Evolutionary conservation across 371 early-diverging fungal species (phyloP).

Genomic region (Rhizopus sp.): DNA sequence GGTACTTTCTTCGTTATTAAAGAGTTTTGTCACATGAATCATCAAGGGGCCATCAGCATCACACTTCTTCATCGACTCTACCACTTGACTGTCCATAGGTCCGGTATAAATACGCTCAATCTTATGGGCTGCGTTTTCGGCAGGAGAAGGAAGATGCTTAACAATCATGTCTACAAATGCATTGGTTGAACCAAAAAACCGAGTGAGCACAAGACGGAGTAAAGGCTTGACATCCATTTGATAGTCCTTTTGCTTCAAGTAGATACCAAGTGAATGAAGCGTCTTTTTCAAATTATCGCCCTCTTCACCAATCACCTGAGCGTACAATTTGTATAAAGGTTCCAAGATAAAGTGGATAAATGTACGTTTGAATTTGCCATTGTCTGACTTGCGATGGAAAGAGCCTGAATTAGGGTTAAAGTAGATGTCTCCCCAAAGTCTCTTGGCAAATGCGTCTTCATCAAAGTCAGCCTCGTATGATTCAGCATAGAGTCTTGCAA

Average conservation of each 20-base stretch:
- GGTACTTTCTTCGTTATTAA: slow-evolving; percentile 81
- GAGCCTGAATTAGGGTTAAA: slow-evolving; percentile 77
- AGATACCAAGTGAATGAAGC: slow-evolving; percentile 79
- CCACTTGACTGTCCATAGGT: slow-evolving; percentile 61
- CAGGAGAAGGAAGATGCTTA: slow-evolving; percentile 80
- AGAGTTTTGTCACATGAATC: slow-evolving; percentile 89
- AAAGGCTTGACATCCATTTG: slow-evolving; percentile 82
- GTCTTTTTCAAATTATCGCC: slow-evolving; percentile 65
- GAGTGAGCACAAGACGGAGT: slow-evolving; percentile 76
- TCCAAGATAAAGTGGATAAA: slow-evolving; percentile 98
- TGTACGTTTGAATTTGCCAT: slow-evolving; percentile 66
- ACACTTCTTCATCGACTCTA: slow-evolving; percentile 76
- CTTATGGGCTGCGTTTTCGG: slow-evolving; percentile 69
- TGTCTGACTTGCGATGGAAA: slow-evolving; percentile 75
- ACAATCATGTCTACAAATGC: slow-evolving; percentile 93
- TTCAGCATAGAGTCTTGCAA: slow-evolving; percentile 88
- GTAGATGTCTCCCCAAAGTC: slow-evolving; percentile 98
- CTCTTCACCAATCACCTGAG: slow-evolving; percentile 80
- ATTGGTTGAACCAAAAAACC: slow-evolving; percentile 88
- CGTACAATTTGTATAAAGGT: slow-evolving; percentile 94
- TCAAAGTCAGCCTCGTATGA: slow-evolving; percentile 72
- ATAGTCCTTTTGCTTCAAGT: slow-evolving; percentile 77
- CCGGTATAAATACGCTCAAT: slow-evolving; percentile 82
- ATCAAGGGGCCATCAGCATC: slow-evolving; percentile 92
- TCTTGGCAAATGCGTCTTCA: slow-evolving; percentile 80